Evolutionary conservation across 2,329 filamentous ascomycete species (phyloP).

Genomic region (Dactylellina cionopaga): DNA sequence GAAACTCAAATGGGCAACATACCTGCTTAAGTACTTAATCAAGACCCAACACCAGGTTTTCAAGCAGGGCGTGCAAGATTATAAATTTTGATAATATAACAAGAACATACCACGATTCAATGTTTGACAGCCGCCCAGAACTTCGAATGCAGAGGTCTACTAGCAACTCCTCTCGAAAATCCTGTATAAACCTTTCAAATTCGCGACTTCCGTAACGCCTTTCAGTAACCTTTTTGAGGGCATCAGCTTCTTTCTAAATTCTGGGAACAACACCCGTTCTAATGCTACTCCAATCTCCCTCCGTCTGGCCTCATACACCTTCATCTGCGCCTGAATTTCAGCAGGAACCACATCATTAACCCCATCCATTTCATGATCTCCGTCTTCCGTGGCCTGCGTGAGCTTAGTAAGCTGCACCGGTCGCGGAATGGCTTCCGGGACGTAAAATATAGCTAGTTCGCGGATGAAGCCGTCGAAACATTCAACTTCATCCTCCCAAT

Average conservation of each 20-base stretch:
- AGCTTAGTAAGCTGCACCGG: slow-evolving; percentile 55
- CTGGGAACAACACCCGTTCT: slow-evolving; percentile 89
- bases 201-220: slow-evolving; percentile 85
- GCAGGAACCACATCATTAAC: slow-evolving; percentile 62
- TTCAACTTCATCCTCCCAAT: slow-evolving; percentile 83
- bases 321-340: slow-evolving; percentile 63
- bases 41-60: too few relatives aligned
- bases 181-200: slow-evolving; percentile 88
- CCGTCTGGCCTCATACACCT: slow-evolving; percentile 66
- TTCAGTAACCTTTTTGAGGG: slow-evolving; percentile 81
- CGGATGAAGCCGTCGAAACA: slow-evolving; percentile 88
- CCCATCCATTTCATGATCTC: slow-evolving; percentile 58
- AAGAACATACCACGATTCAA: too few relatives aligned
- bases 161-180: slow-evolving; percentile 90
- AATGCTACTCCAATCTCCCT: slow-evolving; percentile 77
- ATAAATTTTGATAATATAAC: too few relatives aligned
- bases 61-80: too few relatives aligned
- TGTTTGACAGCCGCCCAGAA: neutral
- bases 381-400: slow-evolving; percentile 52
- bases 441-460: slow-evolving; percentile 89
- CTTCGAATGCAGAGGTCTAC: slow-evolving; percentile 55
- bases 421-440: slow-evolving; percentile 81
- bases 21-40: too few relatives aligned
- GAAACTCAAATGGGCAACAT: too few relatives aligned
- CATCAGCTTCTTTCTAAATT: slow-evolving; percentile 82